Conservation (phyloP, 345 rosid species). For the Psidium friedrichsthalianum region DNA sequence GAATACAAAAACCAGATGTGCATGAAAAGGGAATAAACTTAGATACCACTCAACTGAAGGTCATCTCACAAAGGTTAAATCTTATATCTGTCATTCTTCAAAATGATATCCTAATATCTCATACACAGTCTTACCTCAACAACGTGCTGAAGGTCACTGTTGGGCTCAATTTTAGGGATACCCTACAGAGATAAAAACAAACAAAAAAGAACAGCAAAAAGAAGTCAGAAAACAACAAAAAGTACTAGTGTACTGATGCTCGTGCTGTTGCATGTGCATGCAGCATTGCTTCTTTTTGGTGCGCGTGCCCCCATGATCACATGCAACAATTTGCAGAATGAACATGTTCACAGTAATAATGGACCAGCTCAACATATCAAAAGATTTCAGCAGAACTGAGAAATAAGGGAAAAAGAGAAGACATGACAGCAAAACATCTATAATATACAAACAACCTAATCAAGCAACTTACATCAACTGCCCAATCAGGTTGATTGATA, state of each 20-base stretch:
- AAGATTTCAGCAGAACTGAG: not conserved
- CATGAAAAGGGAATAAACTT: not conserved
- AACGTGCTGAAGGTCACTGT: constrained; percentile 71
- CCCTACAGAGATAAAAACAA: constrained; percentile 37
- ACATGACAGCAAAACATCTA: not conserved
- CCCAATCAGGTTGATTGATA: constrained; percentile 86
- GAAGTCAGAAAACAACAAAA: not conserved
- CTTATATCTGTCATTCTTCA: not conserved
- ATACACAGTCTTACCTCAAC: constrained; percentile 50
- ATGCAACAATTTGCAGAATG: not conserved
- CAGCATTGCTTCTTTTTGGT: not conserved
- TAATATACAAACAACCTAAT: not conserved
- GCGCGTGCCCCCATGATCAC: not conserved
- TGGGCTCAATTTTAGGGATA: constrained; percentile 72
- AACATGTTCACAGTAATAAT: not conserved
- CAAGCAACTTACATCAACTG: constrained; percentile 56
- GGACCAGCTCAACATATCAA: not conserved
- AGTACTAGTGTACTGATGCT: not conserved
- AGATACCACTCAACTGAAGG: not conserved
- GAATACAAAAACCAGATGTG: not conserved
- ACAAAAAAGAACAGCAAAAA: not conserved
- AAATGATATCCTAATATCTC: not conserved
- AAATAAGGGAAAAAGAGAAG: not conserved
- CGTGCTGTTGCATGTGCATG: not conserved
- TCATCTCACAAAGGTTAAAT: not conserved